phyloP scores from a whole-genome alignment of 371 early-diverging fungal species.

The Mucor piriformis region DNA sequence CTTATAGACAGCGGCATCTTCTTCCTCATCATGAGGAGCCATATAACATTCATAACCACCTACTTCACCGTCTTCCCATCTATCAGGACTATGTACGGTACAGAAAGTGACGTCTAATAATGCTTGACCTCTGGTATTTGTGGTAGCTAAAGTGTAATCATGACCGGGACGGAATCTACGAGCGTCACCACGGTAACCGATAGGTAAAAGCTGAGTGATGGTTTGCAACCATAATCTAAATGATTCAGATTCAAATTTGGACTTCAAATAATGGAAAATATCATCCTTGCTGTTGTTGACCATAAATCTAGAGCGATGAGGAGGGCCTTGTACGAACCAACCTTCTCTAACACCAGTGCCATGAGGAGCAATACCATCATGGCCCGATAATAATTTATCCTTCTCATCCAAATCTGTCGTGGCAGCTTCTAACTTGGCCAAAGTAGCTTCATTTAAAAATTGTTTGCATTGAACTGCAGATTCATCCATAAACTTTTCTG shows the following conservation, averaged over 20 bases:
- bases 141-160: constrained; percentile 69
- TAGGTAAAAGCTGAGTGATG: constrained; percentile 33
- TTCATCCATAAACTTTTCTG: constrained; percentile 67
- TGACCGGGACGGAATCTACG: constrained; percentile 73
- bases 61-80: constrained; percentile 68
- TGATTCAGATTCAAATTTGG: constrained; percentile 31
- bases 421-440: constrained; percentile 36
- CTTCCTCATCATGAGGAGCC: constrained; percentile 70
- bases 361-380: constrained; percentile 46
- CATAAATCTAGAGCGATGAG: constrained; percentile 59
- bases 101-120: constrained; percentile 62
- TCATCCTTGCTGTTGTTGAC: constrained; percentile 6
- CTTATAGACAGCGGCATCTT: constrained; percentile 73
- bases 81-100: constrained; percentile 24
- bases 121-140: constrained; percentile 20
- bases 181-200: constrained; percentile 38
- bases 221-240: constrained; percentile 50
- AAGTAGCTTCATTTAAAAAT: constrained; percentile 56
- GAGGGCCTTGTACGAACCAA: constrained; percentile 61
- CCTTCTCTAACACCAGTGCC: constrained; percentile 50
- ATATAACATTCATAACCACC: constrained; percentile 84
- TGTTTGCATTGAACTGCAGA: constrained; percentile 67
- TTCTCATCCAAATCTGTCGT: constrained; percentile 36
- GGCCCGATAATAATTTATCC: constrained; percentile 16
- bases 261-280: constrained; percentile 19